Evolutionary conservation across 2,329 filamentous ascomycete genomes (phyloP).

Genomic region (Rhinocladiella mackenziei): DNA sequence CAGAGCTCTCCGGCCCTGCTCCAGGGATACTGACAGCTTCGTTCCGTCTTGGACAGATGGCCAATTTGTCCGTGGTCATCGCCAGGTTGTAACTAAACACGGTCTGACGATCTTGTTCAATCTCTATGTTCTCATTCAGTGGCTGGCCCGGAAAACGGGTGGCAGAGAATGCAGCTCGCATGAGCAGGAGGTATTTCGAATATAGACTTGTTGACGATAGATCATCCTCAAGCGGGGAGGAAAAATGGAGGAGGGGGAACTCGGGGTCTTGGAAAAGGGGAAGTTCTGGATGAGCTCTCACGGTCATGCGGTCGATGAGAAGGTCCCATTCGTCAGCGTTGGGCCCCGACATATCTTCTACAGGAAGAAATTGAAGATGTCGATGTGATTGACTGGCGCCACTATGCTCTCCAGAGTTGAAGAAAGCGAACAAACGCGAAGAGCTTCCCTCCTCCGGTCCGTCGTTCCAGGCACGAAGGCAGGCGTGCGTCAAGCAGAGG

Average conservation of each 20-base stretch:
- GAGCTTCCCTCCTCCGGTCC: slow-evolving; percentile 11
- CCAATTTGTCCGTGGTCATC: slow-evolving; percentile 53
- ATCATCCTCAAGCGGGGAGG: slow-evolving; percentile 17
- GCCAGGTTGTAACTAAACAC: slow-evolving; percentile 57
- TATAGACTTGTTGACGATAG: slow-evolving; percentile 32
- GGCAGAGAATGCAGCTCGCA: slow-evolving; percentile 37
- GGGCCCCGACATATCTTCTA: slow-evolving; percentile 40
- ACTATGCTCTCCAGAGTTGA: slow-evolving; percentile 48
- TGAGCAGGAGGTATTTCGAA: slow-evolving; percentile 40
- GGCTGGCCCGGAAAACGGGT: slow-evolving; percentile 5
- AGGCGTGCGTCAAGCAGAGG: slow-evolving; percentile 40
- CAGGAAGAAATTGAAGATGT: slow-evolving; percentile 47
- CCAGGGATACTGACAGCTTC: slow-evolving; percentile 44
- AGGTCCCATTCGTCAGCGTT: slow-evolving; percentile 42
- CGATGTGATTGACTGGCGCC: slow-evolving; percentile 48
- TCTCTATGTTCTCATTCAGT: slow-evolving; percentile 10
- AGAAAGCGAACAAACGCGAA: slow-evolving; percentile 45
- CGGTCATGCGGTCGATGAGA: slow-evolving; percentile 44
- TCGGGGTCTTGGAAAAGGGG: slow-evolving; percentile 50
- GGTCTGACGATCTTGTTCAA: slow-evolving; percentile 18
- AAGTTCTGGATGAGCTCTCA: slow-evolving; percentile 31
- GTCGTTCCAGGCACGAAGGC: slow-evolving; percentile 40
- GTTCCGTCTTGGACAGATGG: slow-evolving; percentile 49
- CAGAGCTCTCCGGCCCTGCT: slow-evolving; percentile 39
- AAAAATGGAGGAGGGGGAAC: slow-evolving; percentile 25